phyloP scores from a whole-genome alignment of 2,329 filamentous ascomycete species.

The Bertia moriformis region DNA sequence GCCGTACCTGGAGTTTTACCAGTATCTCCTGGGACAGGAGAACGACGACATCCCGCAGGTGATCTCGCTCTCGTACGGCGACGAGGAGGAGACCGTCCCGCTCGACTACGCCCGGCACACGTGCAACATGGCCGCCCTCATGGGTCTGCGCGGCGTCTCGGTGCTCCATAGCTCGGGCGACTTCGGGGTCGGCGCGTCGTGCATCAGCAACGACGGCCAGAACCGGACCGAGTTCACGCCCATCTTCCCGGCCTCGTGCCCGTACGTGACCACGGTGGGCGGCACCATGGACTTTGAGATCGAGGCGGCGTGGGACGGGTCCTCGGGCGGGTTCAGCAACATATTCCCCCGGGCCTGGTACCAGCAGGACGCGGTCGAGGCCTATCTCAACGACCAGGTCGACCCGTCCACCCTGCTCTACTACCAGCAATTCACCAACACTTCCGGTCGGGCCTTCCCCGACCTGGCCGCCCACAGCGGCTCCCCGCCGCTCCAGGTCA shows the following conservation, averaged over 20 bases:
- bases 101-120: slow-evolving; percentile 38
- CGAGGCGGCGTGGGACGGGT: slow-evolving; percentile 11
- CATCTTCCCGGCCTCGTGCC: slow-evolving; percentile 38
- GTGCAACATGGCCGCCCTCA: slow-evolving; percentile 47
- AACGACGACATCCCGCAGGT: slow-evolving; percentile 43
- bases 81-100: slow-evolving; percentile 37
- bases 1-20: slow-evolving; percentile 50
- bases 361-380: slow-evolving; percentile 24
- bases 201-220: slow-evolving; percentile 37
- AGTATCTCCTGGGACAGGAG: slow-evolving; percentile 38
- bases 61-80: slow-evolving; percentile 57
- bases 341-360: slow-evolving; percentile 26
- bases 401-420: slow-evolving; percentile 27
- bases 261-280: slow-evolving; percentile 35
- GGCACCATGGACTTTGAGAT: slow-evolving; percentile 30
- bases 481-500: slow-evolving; percentile 13
- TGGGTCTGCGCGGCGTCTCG: slow-evolving; percentile 51
- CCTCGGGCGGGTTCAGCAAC: slow-evolving; percentile 29
- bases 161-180: slow-evolving; percentile 55
- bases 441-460: slow-evolving; percentile 39
- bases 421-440: slow-evolving; percentile 26
- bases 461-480: slow-evolving; percentile 40
- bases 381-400: slow-evolving; percentile 24
- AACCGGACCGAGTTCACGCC: slow-evolving; percentile 34
- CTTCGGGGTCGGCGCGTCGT: slow-evolving; percentile 36